A percentile compares a stretch with the other conserved stretches of the same genome.
Conservation (phyloP, 2,329 filamentous ascomycete genomes). For the Seiridium unicorne region DNA sequence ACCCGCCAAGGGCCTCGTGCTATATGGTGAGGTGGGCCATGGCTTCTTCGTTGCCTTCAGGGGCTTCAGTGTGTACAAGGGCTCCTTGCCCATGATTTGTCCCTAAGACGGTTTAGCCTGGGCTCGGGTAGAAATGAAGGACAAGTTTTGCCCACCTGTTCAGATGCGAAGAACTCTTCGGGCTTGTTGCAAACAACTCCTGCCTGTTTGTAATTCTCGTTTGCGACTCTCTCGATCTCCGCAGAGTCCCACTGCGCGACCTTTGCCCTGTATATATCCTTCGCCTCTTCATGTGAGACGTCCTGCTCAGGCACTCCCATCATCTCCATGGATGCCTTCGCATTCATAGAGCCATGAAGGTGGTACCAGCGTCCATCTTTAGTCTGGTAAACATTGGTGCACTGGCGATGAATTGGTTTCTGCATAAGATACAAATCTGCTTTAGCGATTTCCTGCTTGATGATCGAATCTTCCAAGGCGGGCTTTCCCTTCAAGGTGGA, state of each 20-base stretch:
- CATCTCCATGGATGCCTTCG: constrained; percentile 29
- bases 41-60: constrained; percentile 7
- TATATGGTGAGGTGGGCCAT: constrained; percentile 20
- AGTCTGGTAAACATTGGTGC: constrained; percentile 30
- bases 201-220: constrained; percentile 30
- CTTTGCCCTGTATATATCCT: constrained; percentile 15
- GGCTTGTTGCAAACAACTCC: constrained; percentile 29
- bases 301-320: constrained; percentile 21
- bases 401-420: constrained; percentile 26
- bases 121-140: no score
- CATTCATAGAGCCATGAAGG: constrained; percentile 29
- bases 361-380: constrained; percentile 33
- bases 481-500: neutral
- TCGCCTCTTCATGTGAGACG: constrained; percentile 23
- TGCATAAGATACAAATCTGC: constrained; percentile 22
- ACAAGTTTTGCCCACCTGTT: neutral
- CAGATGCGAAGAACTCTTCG: constrained; percentile 27
- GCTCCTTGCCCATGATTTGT: constrained; percentile 17
- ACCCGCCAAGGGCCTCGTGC: constrained; percentile 41
- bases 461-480: constrained; percentile 14
- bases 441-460: constrained; percentile 17
- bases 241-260: constrained; percentile 23
- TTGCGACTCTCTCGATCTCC: constrained; percentile 27
- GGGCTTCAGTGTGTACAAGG: constrained; percentile 17
- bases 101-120: neutral